Evolutionary conservation across 192 early-diverging fungal species (phyloP).

Genomic region (Backusella luteola): DNA sequence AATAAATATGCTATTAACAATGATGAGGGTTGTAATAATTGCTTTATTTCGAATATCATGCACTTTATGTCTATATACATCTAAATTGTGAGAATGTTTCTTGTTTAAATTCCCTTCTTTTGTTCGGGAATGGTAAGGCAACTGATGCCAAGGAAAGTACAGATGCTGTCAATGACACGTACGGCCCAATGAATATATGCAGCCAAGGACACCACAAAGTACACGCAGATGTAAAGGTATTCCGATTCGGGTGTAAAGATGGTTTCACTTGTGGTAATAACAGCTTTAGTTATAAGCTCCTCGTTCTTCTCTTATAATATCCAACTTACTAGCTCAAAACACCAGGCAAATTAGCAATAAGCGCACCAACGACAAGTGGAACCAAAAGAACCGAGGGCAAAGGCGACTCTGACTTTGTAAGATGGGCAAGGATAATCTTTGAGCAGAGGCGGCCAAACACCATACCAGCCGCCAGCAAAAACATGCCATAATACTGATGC

Average conservation of each 20-base stretch:
- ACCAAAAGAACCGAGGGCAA: constrained; percentile 76
- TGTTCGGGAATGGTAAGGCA: constrained; percentile 73
- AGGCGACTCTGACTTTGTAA: constrained; percentile 81
- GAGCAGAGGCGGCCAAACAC: constrained; percentile 85
- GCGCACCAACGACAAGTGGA: constrained; percentile 70
- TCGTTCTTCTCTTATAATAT: neutral
- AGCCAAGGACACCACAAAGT: constrained; percentile 67
- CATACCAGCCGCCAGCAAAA: constrained; percentile 69
- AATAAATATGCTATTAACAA: neutral
- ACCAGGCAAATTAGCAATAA: constrained; percentile 61
- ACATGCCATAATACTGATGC: constrained; percentile 71
- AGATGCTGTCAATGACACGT: constrained; percentile 86
- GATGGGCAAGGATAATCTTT: constrained; percentile 90
- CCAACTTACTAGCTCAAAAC: constrained; percentile 49
- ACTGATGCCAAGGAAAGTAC: constrained; percentile 79
- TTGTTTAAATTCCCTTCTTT: neutral
- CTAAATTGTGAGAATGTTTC: neutral
- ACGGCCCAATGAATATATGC: constrained; percentile 86
- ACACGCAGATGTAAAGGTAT: constrained; percentile 64
- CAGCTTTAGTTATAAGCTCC: neutral
- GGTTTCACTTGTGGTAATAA: constrained; percentile 41
- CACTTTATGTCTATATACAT: neutral
- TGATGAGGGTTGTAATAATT: too few species aligned
- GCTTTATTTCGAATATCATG: neutral
- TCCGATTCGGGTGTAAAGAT: constrained; percentile 68